Base-by-base conservation (phyloP, 2,329 filamentous ascomycete genomes). In the Botryosphaeria dothidea region DNA sequence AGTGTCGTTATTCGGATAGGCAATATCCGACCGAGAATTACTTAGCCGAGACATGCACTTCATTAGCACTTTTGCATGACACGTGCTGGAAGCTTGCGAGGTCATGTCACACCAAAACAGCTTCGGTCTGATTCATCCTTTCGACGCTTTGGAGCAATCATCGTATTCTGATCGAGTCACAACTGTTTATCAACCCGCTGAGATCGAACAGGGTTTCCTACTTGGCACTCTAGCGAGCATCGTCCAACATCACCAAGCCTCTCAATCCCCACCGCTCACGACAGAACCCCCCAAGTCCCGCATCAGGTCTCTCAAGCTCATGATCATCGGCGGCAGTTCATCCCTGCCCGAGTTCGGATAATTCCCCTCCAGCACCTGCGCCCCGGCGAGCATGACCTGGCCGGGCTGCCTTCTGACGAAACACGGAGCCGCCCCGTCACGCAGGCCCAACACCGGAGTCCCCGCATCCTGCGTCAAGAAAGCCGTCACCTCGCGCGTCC, bases 301-400 rank as follows among this genome's bases (percentile, higher is more conserved):
- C 67, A 71, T 66, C 19, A 71, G 43, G 48, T 69, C 66, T 58
- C 69, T 68, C 38, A 71, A 23, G 5, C 63, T 67, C 57, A 65
- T 65, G 25, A 69, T 68, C 65, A 71, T 65, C 60, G 69, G 68
- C 48, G 68, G 67, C 36, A 70, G 45, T 17, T 67, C 67, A 21
- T 67, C 54, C 29, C 66, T 57, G 31, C 38, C 65, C 27, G 69
- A 67, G 17, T 67, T 67, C 4, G 69, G 68, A 57, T 67, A 67
- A 54, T 70, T 71, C 0, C 58, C 65, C 60, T 70, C 69, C 13
- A 70, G 62, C 17, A 68, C 65, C 6, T 52, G 48, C 13, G 67
- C 64, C 2, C 68, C 67, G 13, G 71, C 60, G 11, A 38, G 51
- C 66, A 70, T 68, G 2, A 71, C 66, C 34, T 57, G 43, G 27